A percentile compares a stretch with the other conserved stretches of the same genome.
Evolutionary conservation across 306 rosid genomes (phyloP).

Genomic region (Begonia fuchsioides): DNA sequence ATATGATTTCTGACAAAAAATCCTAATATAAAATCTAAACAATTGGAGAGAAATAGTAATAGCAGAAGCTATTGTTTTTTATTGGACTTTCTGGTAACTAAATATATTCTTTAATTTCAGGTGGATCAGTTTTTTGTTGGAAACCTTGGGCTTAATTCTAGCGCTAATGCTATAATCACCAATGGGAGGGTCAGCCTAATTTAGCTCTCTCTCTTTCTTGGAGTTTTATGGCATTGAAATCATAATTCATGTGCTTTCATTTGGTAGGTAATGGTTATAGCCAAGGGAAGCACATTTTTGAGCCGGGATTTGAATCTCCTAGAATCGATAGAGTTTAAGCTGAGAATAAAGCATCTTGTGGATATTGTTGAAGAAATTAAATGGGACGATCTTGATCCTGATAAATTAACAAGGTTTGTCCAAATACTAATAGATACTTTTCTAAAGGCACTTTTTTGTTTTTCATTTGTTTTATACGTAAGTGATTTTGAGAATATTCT

Average conservation of each 20-base stretch:
- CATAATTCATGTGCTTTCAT: slow-evolving; percentile 10
- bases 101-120: slow-evolving; percentile 17
- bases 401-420: slow-evolving; percentile 64
- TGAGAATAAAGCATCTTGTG: slow-evolving; percentile 68
- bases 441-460: no score
- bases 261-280: slow-evolving; percentile 42
- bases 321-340: slow-evolving; percentile 72
- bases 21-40: no score
- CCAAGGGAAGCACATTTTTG: slow-evolving; percentile 51
- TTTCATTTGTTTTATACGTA: no score
- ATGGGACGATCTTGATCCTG: slow-evolving; percentile 80
- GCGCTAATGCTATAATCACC: slow-evolving; percentile 68
- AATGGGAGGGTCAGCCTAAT: slow-evolving; percentile 84
- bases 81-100: not conserved
- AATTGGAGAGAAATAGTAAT: no score
- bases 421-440: not conserved
- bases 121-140: slow-evolving; percentile 39
- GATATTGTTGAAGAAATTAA: slow-evolving; percentile 74
- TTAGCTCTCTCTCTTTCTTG: not conserved
- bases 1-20: no score
- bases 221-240: slow-evolving; percentile 2
- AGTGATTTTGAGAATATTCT: no score
- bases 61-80: no score
- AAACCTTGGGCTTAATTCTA: slow-evolving; percentile 52
- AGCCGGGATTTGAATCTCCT: slow-evolving; percentile 89